Evolutionary conservation across 2,329 filamentous ascomycete genomes (phyloP), one percentile per base, ranked within the genome.

Genomic region (Fusarium austroafricanum): DNA sequence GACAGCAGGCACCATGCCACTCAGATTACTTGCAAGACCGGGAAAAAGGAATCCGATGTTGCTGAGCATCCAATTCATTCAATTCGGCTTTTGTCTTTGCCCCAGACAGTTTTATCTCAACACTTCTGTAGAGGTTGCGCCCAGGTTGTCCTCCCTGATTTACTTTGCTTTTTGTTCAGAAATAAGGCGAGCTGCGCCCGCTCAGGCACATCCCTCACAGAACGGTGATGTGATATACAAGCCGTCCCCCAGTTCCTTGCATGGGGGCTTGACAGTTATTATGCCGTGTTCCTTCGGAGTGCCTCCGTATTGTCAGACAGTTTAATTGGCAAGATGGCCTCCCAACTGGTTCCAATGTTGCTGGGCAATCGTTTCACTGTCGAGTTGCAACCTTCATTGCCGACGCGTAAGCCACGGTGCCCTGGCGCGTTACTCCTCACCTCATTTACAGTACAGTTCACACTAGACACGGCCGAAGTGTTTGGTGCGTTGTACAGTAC

Each of bases 371-470:
- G 6, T 2, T 15, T 35, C 21, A 29, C 18, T 17, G 31, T 28
- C 33, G 33, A 45, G 28, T 31, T 52, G 35, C 28, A 33, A 38
- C 39, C 35, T 10, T 38, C 26, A 18, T 21, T 38, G n/a, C 21
- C 44, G 40, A 64, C 40, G 29, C 60, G 61, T 53, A 45, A 65
- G 61, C 60, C 45, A 58, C 52, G 4, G 29, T 12, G 29, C 29
- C 29, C 10, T 14, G 33, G 37, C 23, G 42, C 29, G 23, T 49
- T 55, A 29, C 39, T 21, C 35, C 28, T 53, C 35, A 23, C 18
- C n/a, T 21, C n/a, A 6, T 3, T 29, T n/a, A 26, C 23, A 26
- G 23, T 26, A 26, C 23, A 5, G 23, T 14, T 10, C 26, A 31
- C 3, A 8, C 35, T n/a, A 31, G 18, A 26, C 9, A 40, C 28